These are phyloP conservation scores for Rubia balearica DNA, from an alignment of 305 asterid genomes.

Conservation along the genomic window DNA sequence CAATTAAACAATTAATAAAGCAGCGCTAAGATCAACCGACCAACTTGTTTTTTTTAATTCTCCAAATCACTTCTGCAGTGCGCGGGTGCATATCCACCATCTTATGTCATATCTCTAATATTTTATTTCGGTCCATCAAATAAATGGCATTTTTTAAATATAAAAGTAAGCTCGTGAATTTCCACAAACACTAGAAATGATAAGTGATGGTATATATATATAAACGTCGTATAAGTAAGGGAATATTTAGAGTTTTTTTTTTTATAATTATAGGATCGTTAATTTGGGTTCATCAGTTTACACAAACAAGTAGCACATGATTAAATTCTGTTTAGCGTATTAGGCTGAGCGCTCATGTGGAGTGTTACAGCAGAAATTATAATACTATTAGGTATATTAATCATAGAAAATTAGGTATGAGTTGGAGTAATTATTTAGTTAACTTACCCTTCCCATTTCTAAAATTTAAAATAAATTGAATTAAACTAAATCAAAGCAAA, in stretches of 20 bases:
- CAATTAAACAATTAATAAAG: not conserved
- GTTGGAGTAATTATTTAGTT: not conserved
- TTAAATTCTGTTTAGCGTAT: slow-evolving; percentile 1
- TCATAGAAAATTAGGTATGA: not conserved
- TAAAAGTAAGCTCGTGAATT: too few relatives aligned
- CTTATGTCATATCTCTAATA: not conserved
- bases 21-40: slow-evolving; percentile 1
- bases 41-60: not conserved
- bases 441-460: not conserved
- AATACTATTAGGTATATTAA: not conserved
- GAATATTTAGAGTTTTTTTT: too few relatives aligned
- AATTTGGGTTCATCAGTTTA: not conserved
- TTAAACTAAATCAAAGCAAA: too few relatives aligned
- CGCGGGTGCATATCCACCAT: slow-evolving; percentile 2
- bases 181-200: too few relatives aligned
- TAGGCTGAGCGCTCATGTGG: slow-evolving; percentile 4
- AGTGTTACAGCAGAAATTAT: not conserved
- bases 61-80: not conserved
- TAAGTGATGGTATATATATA: too few relatives aligned
- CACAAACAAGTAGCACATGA: not conserved
- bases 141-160: too few relatives aligned
- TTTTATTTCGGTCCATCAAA: not conserved
- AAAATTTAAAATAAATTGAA: too few relatives aligned
- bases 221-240: too few relatives aligned
- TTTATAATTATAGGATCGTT: not conserved